A percentile compares a stretch with the other conserved stretches of the same genome.
These are phyloP conservation scores for Pichia sp. DNA, from an alignment of 1,139 yeast species.

Conservation along the genomic window DNA sequence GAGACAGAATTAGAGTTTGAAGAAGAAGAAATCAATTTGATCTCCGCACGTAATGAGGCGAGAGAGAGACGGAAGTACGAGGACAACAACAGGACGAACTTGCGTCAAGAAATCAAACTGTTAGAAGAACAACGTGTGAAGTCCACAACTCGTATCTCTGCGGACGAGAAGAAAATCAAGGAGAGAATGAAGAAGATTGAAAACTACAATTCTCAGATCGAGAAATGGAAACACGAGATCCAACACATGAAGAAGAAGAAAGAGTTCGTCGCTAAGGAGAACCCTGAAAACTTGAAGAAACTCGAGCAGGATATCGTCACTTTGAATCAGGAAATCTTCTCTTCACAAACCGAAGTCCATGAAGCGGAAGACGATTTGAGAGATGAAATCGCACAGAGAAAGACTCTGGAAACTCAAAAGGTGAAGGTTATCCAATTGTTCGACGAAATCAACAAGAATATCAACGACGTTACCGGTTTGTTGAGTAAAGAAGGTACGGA, in stretches of 20 bases:
- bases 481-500: slow-evolving; percentile 33
- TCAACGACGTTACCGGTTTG: slow-evolving; percentile 35
- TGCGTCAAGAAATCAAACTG: slow-evolving; percentile 47
- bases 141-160: slow-evolving; percentile 33
- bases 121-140: slow-evolving; percentile 42
- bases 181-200: slow-evolving; percentile 31
- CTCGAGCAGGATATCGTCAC: slow-evolving; percentile 28
- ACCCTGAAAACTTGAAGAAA: slow-evolving; percentile 25
- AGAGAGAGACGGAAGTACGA: slow-evolving; percentile 45
- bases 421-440: slow-evolving; percentile 31
- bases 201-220: slow-evolving; percentile 33
- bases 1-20: slow-evolving; percentile 41
- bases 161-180: slow-evolving; percentile 30
- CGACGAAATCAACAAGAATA: slow-evolving; percentile 27
- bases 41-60: slow-evolving; percentile 41
- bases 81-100: slow-evolving; percentile 46
- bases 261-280: slow-evolving; percentile 20
- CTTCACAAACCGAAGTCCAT: slow-evolving; percentile 29
- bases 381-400: slow-evolving; percentile 30
- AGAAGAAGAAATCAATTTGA: slow-evolving; percentile 39
- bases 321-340: slow-evolving; percentile 30
- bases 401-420: slow-evolving; percentile 31
- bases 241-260: slow-evolving; percentile 27
- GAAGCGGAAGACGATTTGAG: slow-evolving; percentile 42
- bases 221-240: slow-evolving; percentile 32